Evolutionary conservation across 805 yeast species (phyloP).

Genomic region (Saccharomycopsis selenospora): DNA sequence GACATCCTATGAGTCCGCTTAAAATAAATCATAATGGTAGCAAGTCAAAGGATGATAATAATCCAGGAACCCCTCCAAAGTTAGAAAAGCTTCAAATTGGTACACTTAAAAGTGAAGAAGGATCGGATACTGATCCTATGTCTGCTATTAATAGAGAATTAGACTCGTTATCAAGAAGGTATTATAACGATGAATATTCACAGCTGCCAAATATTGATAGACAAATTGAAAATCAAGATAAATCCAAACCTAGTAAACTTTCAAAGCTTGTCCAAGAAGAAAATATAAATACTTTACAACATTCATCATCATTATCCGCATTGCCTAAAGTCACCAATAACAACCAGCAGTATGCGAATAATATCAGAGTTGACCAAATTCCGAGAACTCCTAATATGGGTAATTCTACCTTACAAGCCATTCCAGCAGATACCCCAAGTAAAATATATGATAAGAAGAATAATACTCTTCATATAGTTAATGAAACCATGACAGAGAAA

Average conservation of each 20-base stretch:
- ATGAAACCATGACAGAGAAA: not conserved
- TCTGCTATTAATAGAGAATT: not conserved
- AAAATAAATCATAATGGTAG: not conserved
- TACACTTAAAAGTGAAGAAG: not conserved
- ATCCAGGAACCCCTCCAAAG: too few species aligned
- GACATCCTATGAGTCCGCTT: not conserved
- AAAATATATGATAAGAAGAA: too few species aligned
- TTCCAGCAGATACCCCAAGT: too few species aligned
- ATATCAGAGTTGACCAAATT: not conserved
- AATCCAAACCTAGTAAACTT: not conserved
- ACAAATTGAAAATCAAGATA: not conserved
- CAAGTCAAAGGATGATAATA: too few species aligned
- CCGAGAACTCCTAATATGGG: not conserved
- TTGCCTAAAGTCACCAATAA: not conserved
- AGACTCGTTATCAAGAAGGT: not conserved
- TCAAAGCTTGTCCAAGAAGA: too few species aligned
- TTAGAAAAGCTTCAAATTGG: not conserved
- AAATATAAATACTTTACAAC: not conserved
- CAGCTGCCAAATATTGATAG: not conserved
- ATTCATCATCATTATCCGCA: not conserved
- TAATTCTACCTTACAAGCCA: not conserved
- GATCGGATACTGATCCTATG: conserved; percentile 1
- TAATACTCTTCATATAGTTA: not conserved
- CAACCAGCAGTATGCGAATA: not conserved
- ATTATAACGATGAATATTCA: not conserved